A percentile compares a stretch with the other conserved stretches of the same genome.
Conservation (phyloP, 108 stramenopile genomes). For the Nitzschia sp. region DNA sequence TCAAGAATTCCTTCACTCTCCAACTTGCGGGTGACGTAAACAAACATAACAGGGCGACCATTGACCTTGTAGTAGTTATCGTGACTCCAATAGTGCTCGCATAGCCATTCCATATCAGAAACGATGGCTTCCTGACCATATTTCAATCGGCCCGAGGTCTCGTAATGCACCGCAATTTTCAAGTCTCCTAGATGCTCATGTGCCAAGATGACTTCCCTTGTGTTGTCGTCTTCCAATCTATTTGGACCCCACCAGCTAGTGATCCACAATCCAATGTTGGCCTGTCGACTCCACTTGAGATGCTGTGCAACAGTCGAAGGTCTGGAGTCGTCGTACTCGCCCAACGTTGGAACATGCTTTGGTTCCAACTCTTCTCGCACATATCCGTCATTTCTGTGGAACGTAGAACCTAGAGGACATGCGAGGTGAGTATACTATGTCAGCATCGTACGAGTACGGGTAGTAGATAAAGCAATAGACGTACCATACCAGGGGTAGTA, state of each 20-base stretch:
- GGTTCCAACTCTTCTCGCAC: slow-evolving; percentile 37
- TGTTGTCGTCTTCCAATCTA: slow-evolving; percentile 23
- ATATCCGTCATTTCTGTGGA: slow-evolving; percentile 42
- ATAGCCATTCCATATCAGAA: slow-evolving; percentile 15
- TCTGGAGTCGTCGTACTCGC: slow-evolving; percentile 48
- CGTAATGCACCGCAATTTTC: slow-evolving; percentile 40
- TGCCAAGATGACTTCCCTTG: slow-evolving; percentile 32
- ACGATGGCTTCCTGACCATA: slow-evolving; percentile 15
- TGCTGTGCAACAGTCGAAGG: slow-evolving; percentile 42
- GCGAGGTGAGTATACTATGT: too few species aligned
- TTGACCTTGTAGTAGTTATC: slow-evolving; percentile 35
- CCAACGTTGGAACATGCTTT: slow-evolving; percentile 31
- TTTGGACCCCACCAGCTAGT: slow-evolving; percentile 44
- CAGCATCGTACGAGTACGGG: background rate
- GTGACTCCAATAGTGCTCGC: slow-evolving; percentile 30
- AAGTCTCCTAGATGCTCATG: slow-evolving; percentile 18
- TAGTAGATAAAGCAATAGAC: background rate
- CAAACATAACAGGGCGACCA: slow-evolving; percentile 37
- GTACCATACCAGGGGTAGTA: slow-evolving; percentile 54
- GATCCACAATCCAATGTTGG: slow-evolving; percentile 47
- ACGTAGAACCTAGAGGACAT: slow-evolving; percentile 16
- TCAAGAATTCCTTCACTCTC: slow-evolving; percentile 15
- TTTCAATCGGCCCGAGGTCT: slow-evolving; percentile 19
- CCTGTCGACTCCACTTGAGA: slow-evolving; percentile 46
- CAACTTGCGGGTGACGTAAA: slow-evolving; percentile 31